Evolutionary conservation across 768 basidiomycete species (phyloP), one percentile per base, ranked within the genome.

Genomic region (Trichaptum fuscoviolaceum): DNA sequence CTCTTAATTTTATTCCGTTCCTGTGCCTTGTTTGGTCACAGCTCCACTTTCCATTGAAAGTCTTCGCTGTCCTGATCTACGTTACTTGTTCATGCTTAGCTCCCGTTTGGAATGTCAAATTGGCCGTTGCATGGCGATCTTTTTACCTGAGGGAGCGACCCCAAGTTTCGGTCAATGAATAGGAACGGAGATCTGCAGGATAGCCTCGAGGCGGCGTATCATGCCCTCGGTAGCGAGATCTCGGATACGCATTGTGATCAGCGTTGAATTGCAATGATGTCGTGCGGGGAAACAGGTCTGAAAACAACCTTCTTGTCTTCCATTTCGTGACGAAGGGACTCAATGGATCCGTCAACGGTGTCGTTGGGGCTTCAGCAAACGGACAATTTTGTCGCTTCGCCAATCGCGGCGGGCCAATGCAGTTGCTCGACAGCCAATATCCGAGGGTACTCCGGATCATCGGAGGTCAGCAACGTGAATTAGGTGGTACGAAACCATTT

Each of bases 211-310:
- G 42, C 42, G 15, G 15, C 42, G 6, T 4, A 52, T 52, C 42
- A 4, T 52, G 42, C 3, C 42, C 42, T 52, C 42, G 42, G 42
- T 52, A 52, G 42, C 42, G 42, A 52, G 42, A 52, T 52, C 42
- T 5, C 20, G 42, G 42, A 52, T 52, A 52, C 8, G 35, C 42
- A 65, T 59, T 36, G 30, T 67, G 58, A 64, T 65, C 64, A 35
- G 57, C 58, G 18, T 58, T 26, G 58, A 57, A 67, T 59, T 65
- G 25, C 63, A 12, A 52, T 20, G 42, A 52, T 52, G 42, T 52
- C 20, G 42, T 52, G 42, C 42, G 42, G 42, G 42, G 42, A 52
- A 52, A 52, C 42, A 52, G 20, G 2, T 12, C 15, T 2, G 10
- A 52, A 52, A 52, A 52, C 42, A 52, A 52, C 12, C 42, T 52